phyloP scores from a whole-genome alignment of 202 grass and related monocot genomes.

The Setaria viridis region DNA sequence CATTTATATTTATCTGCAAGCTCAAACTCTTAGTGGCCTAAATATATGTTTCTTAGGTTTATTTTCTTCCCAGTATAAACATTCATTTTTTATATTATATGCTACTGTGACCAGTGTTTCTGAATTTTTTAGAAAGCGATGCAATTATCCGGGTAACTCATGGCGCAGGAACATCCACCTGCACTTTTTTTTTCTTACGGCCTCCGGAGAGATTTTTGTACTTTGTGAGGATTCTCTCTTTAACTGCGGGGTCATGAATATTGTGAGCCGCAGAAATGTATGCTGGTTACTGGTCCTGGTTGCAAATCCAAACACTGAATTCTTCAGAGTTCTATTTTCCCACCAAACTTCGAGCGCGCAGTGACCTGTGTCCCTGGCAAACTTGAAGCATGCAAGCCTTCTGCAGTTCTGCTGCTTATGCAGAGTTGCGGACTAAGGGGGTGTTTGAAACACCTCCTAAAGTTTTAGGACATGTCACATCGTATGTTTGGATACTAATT shows the following conservation, averaged over 20 bases:
- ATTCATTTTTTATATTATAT: neutral
- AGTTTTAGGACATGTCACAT: too few relatives aligned
- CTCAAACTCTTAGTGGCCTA: neutral
- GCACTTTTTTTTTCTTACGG: neutral
- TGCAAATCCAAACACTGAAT: neutral
- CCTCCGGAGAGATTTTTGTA: neutral
- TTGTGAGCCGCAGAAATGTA: slow-evolving; percentile 27
- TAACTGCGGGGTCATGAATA: neutral
- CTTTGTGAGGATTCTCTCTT: neutral
- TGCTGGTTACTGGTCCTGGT: neutral
- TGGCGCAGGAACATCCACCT: slow-evolving; percentile 30
- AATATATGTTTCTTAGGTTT: neutral
- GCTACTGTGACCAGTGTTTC: neutral
- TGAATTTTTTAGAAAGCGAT: neutral
- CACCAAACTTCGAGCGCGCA: neutral
- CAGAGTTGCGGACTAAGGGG: too few relatives aligned
- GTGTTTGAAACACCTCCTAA: too few relatives aligned
- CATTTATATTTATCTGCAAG: neutral
- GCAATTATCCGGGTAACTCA: slow-evolving; percentile 20
- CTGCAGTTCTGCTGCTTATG: too few relatives aligned
- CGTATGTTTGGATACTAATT: too few relatives aligned
- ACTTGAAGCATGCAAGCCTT: neutral
- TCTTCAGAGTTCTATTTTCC: neutral
- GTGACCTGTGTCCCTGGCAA: neutral
- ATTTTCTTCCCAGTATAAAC: neutral